phyloP scores from a whole-genome alignment of 140 eudicot species.

The Cichorium intybus region DNA sequence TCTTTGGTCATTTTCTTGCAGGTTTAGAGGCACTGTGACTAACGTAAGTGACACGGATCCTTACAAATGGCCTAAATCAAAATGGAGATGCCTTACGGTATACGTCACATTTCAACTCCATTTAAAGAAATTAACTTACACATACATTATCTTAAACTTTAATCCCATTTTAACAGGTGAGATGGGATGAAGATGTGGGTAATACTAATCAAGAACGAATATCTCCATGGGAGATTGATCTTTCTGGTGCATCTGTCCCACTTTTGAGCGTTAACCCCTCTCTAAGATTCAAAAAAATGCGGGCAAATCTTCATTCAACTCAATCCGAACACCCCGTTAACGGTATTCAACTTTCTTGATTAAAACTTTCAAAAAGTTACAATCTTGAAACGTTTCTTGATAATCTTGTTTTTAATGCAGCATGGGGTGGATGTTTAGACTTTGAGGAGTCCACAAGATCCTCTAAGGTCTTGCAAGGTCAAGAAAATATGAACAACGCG shows the following conservation, averaged over 20 bases:
- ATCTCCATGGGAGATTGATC: slow-evolving; percentile 93
- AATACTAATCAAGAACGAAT: slow-evolving; percentile 66
- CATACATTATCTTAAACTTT: background rate
- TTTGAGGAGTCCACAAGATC: slow-evolving; percentile 81
- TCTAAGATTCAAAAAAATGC: slow-evolving; percentile 60
- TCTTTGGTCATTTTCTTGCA: slow-evolving; percentile 28
- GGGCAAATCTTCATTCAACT: slow-evolving; percentile 49
- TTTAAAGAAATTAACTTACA: background rate
- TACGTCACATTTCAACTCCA: slow-evolving; percentile 11
- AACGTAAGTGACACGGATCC: slow-evolving; percentile 76
- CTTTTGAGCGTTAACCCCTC: slow-evolving; percentile 65
- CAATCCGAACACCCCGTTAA: slow-evolving; percentile 48
- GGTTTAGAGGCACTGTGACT: slow-evolving; percentile 72
- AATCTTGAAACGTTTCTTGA: slow-evolving; percentile 12
- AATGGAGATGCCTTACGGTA: slow-evolving; percentile 92
- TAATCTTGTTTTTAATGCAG: slow-evolving; percentile 30
- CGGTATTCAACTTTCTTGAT: slow-evolving; percentile 35
- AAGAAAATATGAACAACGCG: slow-evolving; percentile 74
- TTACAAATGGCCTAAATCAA: slow-evolving; percentile 83
- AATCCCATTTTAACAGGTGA: slow-evolving; percentile 43
- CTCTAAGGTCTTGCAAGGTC: slow-evolving; percentile 99
- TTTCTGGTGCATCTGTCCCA: slow-evolving; percentile 56
- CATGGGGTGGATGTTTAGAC: slow-evolving; percentile 72
- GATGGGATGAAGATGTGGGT: slow-evolving; percentile 81
- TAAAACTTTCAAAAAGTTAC: background rate